Percentiles rank a stretch among this genome's conserved stretches.
Conservation (phyloP, 331 rosid genomes). For the Malus hybrid region DNA sequence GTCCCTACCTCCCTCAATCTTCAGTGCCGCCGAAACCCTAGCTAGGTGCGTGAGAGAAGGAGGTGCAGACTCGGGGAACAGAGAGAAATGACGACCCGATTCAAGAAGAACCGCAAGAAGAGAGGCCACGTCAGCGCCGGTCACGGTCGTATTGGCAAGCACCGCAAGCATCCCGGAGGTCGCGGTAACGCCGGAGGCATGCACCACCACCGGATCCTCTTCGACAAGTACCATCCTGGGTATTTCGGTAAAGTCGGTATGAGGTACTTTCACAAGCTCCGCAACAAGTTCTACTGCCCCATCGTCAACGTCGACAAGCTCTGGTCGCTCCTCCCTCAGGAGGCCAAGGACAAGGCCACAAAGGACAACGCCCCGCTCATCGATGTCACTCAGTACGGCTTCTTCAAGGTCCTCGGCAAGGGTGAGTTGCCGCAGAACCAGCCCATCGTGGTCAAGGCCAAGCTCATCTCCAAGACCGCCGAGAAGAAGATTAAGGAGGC, state of each 20-base stretch:
- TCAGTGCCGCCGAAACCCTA: slow-evolving; percentile 38
- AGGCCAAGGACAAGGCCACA: slow-evolving; percentile 61
- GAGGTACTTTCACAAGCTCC: slow-evolving; percentile 78
- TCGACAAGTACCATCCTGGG: slow-evolving; percentile 90
- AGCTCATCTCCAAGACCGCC: slow-evolving; percentile 67
- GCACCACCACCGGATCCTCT: slow-evolving; percentile 92
- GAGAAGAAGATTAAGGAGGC: slow-evolving; percentile 93
- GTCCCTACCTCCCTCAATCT: background rate
- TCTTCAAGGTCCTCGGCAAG: slow-evolving; percentile 72
- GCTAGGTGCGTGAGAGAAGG: slow-evolving; percentile 3
- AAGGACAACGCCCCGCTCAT: slow-evolving; percentile 50
- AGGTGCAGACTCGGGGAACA: background rate
- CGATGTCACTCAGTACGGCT: slow-evolving; percentile 66
- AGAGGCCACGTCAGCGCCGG: slow-evolving; percentile 92
- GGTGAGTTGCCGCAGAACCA: slow-evolving; percentile 49
- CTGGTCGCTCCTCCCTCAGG: slow-evolving; percentile 65
- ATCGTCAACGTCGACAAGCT: slow-evolving; percentile 77
- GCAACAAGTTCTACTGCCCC: slow-evolving; percentile 73
- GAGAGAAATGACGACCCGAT: slow-evolving; percentile 61
- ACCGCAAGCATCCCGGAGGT: slow-evolving; percentile 91
- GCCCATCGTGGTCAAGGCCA: slow-evolving; percentile 76
- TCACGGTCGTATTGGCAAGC: slow-evolving; percentile 79
- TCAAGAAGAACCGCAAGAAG: slow-evolving; percentile 95
- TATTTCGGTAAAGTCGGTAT: slow-evolving; percentile 86
- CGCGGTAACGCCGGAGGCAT: slow-evolving; percentile 91